A percentile compares a stretch with the other conserved stretches of the same genome.
Evolutionary conservation across 257 asterid genomes (phyloP).

Genomic region (Perilla frutescens): DNA sequence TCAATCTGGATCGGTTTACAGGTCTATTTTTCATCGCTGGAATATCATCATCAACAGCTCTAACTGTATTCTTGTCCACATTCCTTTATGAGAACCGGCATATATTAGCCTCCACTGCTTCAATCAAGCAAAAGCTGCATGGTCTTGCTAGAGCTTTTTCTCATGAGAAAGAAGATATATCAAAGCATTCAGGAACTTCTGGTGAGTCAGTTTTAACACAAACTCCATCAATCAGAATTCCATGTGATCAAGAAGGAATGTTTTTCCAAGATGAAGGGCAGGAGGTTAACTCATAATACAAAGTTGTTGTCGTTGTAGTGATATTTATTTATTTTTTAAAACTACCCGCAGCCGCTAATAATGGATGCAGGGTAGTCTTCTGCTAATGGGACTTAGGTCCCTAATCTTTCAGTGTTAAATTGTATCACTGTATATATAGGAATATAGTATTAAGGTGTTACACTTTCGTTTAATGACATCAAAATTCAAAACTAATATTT

Average conservation of each 20-base stretch:
- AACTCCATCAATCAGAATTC: background rate
- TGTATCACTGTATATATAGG: background rate
- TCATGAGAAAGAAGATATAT: too few species aligned
- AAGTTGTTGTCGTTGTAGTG: too few species aligned
- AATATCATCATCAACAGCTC: constrained; percentile 42
- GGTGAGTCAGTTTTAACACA: background rate
- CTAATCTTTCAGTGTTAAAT: background rate
- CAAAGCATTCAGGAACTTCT: background rate
- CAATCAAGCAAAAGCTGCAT: constrained; percentile 41
- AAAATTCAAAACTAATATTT: too few species aligned
- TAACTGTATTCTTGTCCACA: constrained; percentile 38
- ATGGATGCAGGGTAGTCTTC: background rate
- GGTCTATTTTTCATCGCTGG: constrained; percentile 49
- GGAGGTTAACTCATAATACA: background rate
- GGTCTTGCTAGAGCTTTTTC: constrained; percentile 42
- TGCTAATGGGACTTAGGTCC: background rate
- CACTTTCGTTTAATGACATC: too few species aligned
- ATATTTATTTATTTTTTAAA: too few species aligned
- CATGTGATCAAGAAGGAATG: background rate
- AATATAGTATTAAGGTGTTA: too few species aligned
- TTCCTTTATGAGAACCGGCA: constrained; percentile 46
- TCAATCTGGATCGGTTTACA: constrained; percentile 42
- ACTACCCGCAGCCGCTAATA: too few species aligned
- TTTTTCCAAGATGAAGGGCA: constrained; percentile 20
- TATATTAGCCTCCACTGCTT: constrained; percentile 10